Evolutionary conservation across 495 filamentous ascomycete genomes (phyloP).

Genomic region (Talaromyces adpressus): DNA sequence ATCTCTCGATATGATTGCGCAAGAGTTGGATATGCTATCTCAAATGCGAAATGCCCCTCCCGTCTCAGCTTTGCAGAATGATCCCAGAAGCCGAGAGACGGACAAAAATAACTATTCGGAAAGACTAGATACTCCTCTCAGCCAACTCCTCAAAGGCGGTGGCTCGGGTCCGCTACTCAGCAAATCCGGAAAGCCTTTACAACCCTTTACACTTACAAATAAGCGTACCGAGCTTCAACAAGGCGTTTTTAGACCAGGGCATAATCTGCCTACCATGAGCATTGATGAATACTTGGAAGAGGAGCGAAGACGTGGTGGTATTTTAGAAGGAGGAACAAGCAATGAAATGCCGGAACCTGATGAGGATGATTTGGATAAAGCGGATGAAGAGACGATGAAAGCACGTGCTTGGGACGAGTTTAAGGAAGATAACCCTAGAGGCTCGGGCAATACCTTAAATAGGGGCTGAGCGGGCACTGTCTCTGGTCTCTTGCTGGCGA

Average conservation of each 20-base stretch:
- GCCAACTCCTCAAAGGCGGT: conserved; percentile 42
- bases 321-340: conserved; percentile 79
- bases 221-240: conserved; percentile 68
- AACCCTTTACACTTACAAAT: conserved; percentile 82
- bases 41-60: conserved; percentile 50
- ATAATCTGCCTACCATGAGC: conserved; percentile 93
- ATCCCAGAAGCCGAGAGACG: conserved; percentile 39
- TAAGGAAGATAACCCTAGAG: conserved; percentile 80
- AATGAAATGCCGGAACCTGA: conserved; percentile 60
- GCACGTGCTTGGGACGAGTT: conserved; percentile 95
- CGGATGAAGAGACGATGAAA: conserved; percentile 86
- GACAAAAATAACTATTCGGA: conserved; percentile 56
- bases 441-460: conserved; percentile 82
- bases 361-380: conserved; percentile 81
- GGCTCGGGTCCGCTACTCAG: conserved; percentile 72
- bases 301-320: conserved; percentile 77
- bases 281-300: conserved; percentile 98
- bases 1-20: conserved; percentile 71
- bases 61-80: conserved; percentile 32
- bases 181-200: conserved; percentile 74
- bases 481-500: neutral
- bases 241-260: conserved; percentile 84
- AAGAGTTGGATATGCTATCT: conserved; percentile 76
- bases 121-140: conserved; percentile 60
- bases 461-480: conserved; percentile 52